Evolutionary conservation across 495 filamentous ascomycete species (phyloP), one percentile per base, ranked within the genome.

Genomic region (Chaetomium tenue): DNA sequence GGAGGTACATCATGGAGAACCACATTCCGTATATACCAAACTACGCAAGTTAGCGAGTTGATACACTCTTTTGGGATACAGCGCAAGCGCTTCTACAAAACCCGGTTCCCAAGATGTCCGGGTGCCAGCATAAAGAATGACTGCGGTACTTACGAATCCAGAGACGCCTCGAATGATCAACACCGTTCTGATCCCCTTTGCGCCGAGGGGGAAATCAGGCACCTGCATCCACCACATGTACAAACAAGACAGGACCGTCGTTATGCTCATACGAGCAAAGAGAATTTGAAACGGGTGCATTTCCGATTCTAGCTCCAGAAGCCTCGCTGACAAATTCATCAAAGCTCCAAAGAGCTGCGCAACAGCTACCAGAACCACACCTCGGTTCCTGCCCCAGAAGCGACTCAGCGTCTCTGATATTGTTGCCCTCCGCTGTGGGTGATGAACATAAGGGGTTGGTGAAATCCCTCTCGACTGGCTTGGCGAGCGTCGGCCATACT

Each of bases 211-310:
- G 54, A 86, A 88, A 60, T 90, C 71, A 0, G 87, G 85, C 0
- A 91, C 84, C 11, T 80, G 79, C 23, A 78, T 83, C 69, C 81
- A 85, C 83, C 83, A 91, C 86, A 96, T 92, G 75, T 93, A 97
- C 22, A 85, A 66, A 54, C 81, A 83, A 39, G 87, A 86, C 48
- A 87, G 77, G 3, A 90, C 22, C 2, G 85, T 75, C 0, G 93
- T 97, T 63, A 96, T 84, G 50, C 80, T 81, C 89, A 95, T 94
- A 26, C 94, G 84, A 5, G 82, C 88, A 72, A 97, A 95, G 44
- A 97, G 82, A 59, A 98, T 87, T 77, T 96, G 93, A 70, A 96
- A 89, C 12, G 93, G 91, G 78, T 95, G 86, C 80, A 94, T 87
- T 0, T 83, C 86, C 33, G 87, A 79, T 23, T 89, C 84, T 5